Percentiles rank a stretch among this genome's conserved stretches.
Evolutionary conservation across 352 stramenopile genomes (phyloP).

Genomic region (Globisporangium heterothallicum): DNA sequence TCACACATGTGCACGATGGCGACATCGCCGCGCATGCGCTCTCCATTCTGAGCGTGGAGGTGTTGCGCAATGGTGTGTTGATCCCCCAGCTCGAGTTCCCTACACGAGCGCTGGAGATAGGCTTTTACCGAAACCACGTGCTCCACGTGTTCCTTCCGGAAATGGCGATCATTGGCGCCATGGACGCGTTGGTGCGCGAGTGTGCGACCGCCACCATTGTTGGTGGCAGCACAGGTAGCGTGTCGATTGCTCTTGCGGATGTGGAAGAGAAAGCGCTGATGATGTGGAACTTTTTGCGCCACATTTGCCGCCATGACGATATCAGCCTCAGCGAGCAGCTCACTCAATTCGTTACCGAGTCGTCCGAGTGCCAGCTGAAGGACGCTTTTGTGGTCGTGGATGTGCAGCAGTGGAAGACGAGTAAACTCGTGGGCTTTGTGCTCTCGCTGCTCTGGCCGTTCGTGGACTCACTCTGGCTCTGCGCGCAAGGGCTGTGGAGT

Average conservation of each 20-base stretch:
- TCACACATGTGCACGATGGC: constrained; percentile 55
- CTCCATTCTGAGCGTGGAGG: constrained; percentile 47
- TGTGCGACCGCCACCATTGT: constrained; percentile 13
- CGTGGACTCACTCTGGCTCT: constrained; percentile 70
- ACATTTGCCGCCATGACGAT: constrained; percentile 59
- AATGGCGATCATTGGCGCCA: constrained; percentile 57
- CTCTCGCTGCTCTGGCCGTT: constrained; percentile 73
- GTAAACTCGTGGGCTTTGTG: constrained; percentile 48
- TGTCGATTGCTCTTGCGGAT: constrained; percentile 20
- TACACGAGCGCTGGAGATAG: constrained; percentile 62
- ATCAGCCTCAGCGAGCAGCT: constrained; percentile 40
- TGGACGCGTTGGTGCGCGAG: constrained; percentile 42
- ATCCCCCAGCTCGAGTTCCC: constrained; percentile 49
- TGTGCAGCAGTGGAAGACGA: constrained; percentile 27
- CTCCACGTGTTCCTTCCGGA: constrained; percentile 76
- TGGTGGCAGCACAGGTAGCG: neutral
- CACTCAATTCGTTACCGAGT: constrained; percentile 22
- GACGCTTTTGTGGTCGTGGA: constrained; percentile 21
- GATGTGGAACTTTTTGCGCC: constrained; percentile 57
- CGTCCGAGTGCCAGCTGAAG: constrained; percentile 20
- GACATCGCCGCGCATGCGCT: constrained; percentile 56
- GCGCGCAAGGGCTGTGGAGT: constrained; percentile 38
- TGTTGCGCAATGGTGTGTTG: constrained; percentile 34
- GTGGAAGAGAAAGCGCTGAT: constrained; percentile 38
- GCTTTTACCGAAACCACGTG: constrained; percentile 85